Evolutionary conservation across 192 early-diverging fungal genomes (phyloP).

Genomic region (Chytriomyces sp.): DNA sequence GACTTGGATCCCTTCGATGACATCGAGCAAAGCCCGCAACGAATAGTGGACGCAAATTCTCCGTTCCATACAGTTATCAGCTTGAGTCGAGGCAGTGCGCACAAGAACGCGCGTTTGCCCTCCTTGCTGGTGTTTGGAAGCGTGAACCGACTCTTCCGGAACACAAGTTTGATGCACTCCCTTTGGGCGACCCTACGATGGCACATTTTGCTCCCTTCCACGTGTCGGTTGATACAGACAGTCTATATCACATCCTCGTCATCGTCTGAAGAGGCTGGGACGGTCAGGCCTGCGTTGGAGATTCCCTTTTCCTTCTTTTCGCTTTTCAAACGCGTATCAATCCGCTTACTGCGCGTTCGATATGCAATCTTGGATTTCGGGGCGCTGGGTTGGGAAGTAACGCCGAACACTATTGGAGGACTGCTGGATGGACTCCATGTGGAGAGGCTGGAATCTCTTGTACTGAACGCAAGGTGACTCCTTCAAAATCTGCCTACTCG

Average conservation of each 20-base stretch:
- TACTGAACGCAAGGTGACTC: constrained; percentile 1
- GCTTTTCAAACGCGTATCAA: not conserved
- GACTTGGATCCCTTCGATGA: not conserved
- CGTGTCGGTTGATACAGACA: not conserved
- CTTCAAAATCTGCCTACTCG: not conserved
- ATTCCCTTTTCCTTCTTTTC: not conserved
- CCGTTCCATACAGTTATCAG: not conserved
- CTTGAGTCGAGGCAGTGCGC: not conserved
- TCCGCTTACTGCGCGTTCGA: not conserved
- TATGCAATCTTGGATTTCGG: not conserved
- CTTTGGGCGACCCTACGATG: not conserved
- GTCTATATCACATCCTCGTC: not conserved
- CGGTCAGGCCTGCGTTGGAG: no score
- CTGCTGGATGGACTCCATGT: not conserved
- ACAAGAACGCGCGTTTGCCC: not conserved
- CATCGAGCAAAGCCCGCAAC: no score
- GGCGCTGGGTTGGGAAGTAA: not conserved
- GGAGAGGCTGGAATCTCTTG: not conserved
- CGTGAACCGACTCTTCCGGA: not conserved
- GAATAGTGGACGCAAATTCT: not conserved
- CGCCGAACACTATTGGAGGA: not conserved
- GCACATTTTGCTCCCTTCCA: constrained; percentile 1
- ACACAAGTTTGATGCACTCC: not conserved
- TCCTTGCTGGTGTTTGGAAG: not conserved
- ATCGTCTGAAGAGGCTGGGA: not conserved